Percentiles rank a stretch among this genome's conserved stretches.
phyloP scores from a whole-genome alignment of 2,329 filamentous ascomycete species.

The Apiospora marii region DNA sequence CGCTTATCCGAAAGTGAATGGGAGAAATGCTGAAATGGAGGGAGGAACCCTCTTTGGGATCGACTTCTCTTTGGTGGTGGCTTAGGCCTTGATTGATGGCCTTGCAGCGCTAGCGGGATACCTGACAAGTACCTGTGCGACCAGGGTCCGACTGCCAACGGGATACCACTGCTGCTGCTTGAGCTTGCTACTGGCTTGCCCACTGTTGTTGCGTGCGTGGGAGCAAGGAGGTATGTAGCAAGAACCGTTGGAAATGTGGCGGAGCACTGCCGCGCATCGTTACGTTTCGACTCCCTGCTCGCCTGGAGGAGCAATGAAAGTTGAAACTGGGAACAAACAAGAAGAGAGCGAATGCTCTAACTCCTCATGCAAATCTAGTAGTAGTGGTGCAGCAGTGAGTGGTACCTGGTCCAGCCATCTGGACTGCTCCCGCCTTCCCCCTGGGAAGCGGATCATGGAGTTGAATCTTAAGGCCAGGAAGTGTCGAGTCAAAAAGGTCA shows the following conservation, averaged over 20 bases:
- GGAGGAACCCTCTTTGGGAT: slow-evolving; percentile 13
- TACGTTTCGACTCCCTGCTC: slow-evolving; percentile 21
- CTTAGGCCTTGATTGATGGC: slow-evolving; percentile 4
- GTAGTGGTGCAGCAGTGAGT: neutral
- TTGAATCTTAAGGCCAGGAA: slow-evolving; percentile 16
- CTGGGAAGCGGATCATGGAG: slow-evolving; percentile 5
- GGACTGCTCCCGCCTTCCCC: slow-evolving; percentile 5
- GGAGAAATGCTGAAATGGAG: slow-evolving; percentile 19
- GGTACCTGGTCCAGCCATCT: slow-evolving; percentile 8
- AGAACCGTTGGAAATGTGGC: slow-evolving; percentile 21
- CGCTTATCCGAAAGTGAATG: slow-evolving; percentile 19
- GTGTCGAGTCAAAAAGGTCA: neutral
- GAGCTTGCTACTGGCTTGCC: no score
- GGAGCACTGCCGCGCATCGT: slow-evolving; percentile 17
- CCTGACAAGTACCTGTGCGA: slow-evolving; percentile 11
- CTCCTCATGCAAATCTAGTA: neutral
- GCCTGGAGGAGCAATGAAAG: slow-evolving; percentile 21
- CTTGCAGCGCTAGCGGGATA: slow-evolving; percentile 15
- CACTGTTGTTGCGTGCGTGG: neutral
- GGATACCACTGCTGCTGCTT: neutral
- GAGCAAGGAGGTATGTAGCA: neutral
- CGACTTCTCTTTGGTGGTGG: slow-evolving; percentile 18
- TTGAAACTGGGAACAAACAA: slow-evolving; percentile 21
- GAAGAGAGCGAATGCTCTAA: slow-evolving; percentile 8
- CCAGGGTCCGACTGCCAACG: slow-evolving; percentile 2